phyloP scores from a whole-genome alignment of 306 rosid species.

The Myrica gale region DNA sequence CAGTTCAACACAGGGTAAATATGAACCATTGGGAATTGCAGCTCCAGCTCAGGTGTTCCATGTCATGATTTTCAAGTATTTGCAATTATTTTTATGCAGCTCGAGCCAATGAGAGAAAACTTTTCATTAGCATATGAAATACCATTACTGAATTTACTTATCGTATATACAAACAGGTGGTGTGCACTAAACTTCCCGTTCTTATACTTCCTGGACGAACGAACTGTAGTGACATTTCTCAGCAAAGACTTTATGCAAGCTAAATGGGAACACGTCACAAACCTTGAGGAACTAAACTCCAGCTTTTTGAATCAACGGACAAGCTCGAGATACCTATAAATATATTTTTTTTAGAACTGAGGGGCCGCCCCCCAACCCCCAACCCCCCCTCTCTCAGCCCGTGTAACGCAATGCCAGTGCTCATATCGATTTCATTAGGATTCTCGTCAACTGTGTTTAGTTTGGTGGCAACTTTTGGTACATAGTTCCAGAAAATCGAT shows the following conservation, averaged over 20 bases:
- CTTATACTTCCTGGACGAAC: background rate
- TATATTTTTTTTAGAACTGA: no score
- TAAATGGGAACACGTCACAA: no score
- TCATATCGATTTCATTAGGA: no score
- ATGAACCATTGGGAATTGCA: no score
- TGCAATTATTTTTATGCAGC: background rate
- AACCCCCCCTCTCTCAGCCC: no score
- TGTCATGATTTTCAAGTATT: background rate
- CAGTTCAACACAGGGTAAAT: no score
- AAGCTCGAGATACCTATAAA: slow-evolving; percentile 72
- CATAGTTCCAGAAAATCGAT: no score
- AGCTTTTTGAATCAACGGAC: slow-evolving; percentile 55
- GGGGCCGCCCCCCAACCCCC: no score
- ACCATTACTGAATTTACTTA: background rate
- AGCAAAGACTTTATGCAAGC: background rate
- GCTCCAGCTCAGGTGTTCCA: background rate
- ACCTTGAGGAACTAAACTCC: no score
- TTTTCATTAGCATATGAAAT: slow-evolving; percentile 1
- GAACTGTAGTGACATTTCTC: background rate
- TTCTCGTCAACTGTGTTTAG: no score
- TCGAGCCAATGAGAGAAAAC: background rate
- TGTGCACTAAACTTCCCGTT: background rate
- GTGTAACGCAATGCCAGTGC: no score
- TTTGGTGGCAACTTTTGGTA: no score
- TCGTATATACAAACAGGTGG: slow-evolving; percentile 6